phyloP scores from a whole-genome alignment of 345 rosid species.

The Rhizophora apiculata region DNA sequence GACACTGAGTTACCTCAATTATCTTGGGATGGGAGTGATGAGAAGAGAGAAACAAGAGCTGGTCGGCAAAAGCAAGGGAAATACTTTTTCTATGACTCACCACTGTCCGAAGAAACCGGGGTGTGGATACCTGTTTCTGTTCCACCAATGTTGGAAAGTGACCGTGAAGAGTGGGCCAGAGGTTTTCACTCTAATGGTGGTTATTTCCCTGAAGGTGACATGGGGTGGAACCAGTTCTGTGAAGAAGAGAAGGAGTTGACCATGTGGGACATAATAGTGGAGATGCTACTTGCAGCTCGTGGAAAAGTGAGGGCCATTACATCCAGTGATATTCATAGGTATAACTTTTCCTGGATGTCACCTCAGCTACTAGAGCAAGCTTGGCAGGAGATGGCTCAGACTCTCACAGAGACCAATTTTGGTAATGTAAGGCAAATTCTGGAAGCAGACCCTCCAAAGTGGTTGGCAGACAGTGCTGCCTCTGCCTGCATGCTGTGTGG shows the following conservation, averaged over 20 bases:
- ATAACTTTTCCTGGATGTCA: constrained; percentile 58
- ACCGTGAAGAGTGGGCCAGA: constrained; percentile 61
- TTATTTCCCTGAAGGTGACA: constrained; percentile 83
- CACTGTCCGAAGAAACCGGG: constrained; percentile 83
- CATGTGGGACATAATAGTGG: constrained; percentile 90
- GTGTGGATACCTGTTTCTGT: constrained; percentile 96
- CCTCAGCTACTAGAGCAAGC: constrained; percentile 78
- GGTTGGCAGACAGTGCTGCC: constrained; percentile 90
- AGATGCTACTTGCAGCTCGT: constrained; percentile 78
- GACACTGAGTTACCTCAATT: constrained; percentile 12
- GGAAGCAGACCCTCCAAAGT: constrained; percentile 83
- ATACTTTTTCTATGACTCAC: constrained; percentile 77
- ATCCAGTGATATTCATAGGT: constrained; percentile 52
- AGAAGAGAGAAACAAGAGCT: constrained; percentile 15
- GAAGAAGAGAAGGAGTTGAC: constrained; percentile 75
- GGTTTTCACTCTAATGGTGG: constrained; percentile 68
- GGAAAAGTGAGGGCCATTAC: constrained; percentile 77
- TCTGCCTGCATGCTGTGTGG: constrained; percentile 87
- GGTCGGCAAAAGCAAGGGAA: constrained; percentile 45
- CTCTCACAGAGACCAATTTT: constrained; percentile 70
- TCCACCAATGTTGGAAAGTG: constrained; percentile 77
- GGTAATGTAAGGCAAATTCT: constrained; percentile 64
- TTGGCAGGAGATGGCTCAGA: constrained; percentile 95
- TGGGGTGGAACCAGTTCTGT: constrained; percentile 69
- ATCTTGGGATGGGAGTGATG: constrained; percentile 10